Base-by-base conservation (phyloP, 164 flowering plant genomes). In the Magnolia sinica region DNA sequence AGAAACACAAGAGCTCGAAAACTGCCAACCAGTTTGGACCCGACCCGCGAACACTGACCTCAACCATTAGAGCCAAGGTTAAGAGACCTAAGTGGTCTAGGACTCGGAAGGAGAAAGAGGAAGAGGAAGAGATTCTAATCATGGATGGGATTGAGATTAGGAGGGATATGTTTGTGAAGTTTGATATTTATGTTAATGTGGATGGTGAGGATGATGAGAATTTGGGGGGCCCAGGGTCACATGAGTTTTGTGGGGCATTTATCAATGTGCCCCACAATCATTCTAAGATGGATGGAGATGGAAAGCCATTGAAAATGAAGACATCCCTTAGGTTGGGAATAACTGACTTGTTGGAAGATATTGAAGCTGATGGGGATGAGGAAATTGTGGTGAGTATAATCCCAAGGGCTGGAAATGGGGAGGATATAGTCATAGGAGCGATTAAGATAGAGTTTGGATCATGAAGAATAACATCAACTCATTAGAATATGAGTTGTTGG, bases 241-340 rank as follows among this genome's bases (percentile, higher is more conserved):
- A 83, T 3, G 90, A 88, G 84, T 88, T 87, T 18, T 90, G 89
- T 0, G 91, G 94, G n/a, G 86, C 90, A 50, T 90, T 86, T 65
- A 89, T 88, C 76, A 88, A 86, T 50, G 86, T 86, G 37, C 87
- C 92, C 1, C 76, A 50, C 18, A 58, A 31, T 11, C 19, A 2
- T 18, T 88, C 86, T 19, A 79, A 80, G 71, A 88, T 85, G 49
- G 82, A 76, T 81, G 73, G 77, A n/a, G 84, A 73, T 24, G 49
- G 23, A 78, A 77, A 76, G 79, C 78, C 67, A 72, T 19, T 10
- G 68, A 72, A 50, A 37, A 10, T 72, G 65, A 84, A 73, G 77
- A 88, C 92, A 1, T 1, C 11, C n/a, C 73, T 87, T 68, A 83
- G 83, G 76, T 49, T 89, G 59, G 87, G 85, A 52, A 63, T 88